Evolutionary conservation across 306 rosid species (phyloP), one percentile per base, ranked within the genome.

Genomic region (Quercus variabilis): DNA sequence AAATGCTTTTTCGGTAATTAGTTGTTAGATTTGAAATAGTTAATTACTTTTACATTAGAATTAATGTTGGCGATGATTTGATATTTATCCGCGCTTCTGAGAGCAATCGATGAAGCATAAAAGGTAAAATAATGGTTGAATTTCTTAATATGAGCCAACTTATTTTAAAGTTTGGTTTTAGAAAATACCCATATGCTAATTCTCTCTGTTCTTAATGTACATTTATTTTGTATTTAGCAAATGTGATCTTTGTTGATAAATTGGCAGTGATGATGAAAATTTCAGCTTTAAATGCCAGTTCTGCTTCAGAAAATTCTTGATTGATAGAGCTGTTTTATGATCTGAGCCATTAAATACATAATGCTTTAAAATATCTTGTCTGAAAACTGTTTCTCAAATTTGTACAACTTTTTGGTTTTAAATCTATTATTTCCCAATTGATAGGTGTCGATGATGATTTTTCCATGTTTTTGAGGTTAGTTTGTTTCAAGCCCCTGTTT

Each of bases 241-340:
- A 49, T 12, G 1, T 49, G 17, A 49, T 14, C 17, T 49, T 49
- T 3, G 5, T 51, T 2, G 18, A 13, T n/a, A 54, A 2, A 2
- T 78, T 51, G 87, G 93, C 97, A 1, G 69, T 92, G 97, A 92
- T 20, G 97, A 92, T 84, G 0, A 65, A 65, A 49, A 1, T 15
- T 65, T 68, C 98, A 94, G 94, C 98, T 94, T 91, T 38, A 74
- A 38, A 41, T 73, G 98, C 97, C 97, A 92, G 98, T 94, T 94
- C 98, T 94, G 98, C 98, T 92, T 88, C 98, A 83, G 97, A 92
- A 60, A 68, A 79, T 26, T 83, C 75, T 74, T 94, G 98, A 94
- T 87, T 28, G 97, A 88, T 72, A 92, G 82, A 91, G 97, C 97
- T 94, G 98, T 86, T 77, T 28, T 28, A 13, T 74, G 1, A 14